Base-by-base conservation (phyloP, 768 basidiomycete species). In the Termitomyces sp. region DNA sequence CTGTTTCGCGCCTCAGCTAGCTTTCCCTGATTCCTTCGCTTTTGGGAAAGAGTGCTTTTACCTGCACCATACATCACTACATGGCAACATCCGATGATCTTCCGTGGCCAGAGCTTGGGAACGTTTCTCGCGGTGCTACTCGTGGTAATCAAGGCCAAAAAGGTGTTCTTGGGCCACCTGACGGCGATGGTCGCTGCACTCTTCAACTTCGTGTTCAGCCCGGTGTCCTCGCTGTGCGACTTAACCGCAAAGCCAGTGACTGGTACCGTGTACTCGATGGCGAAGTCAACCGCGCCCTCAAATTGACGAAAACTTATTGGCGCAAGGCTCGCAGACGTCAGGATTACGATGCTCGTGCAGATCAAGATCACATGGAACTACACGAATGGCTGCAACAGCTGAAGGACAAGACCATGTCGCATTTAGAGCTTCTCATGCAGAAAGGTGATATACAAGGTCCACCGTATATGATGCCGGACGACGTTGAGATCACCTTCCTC, bases 391-490 rank as follows among this genome's bases (percentile, higher is more conserved):
- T 92, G 2, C 90, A 92, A 64, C 90, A 91, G 69, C 76, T 92
- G 64, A 92, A 92, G 70, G 90, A 92, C 72, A 92, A 90, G 71
- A 90, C 87, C 52, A 92, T 92, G 90, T 88, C 88, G 47, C 88
- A 92, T 72, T 78, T 92, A 46, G 90, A 92, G 69, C 78, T 91
- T 2, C 83, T 91, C 63, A 91, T 92, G 87, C 90, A 91, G 68
- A 90, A 91, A 66, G 88, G 88, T 66, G 90, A 92, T 61, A 92
- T 92, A 31, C 87, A 85, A 66, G 89, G 90, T 18, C 90, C 90
- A 3, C 88, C 90, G 24, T 91, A 91, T 69, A 64, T 79, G 58
- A 92, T 92, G 90, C 79, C 88, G 10, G 90, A 91, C 65, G 83
- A 88, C 62, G 69, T 89, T 67, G 89, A 92, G 65, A 78, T 92